These are phyloP conservation scores for Chaetomium cochliodes DNA, from an alignment of 495 filamentous ascomycete genomes.

Conservation along the genomic window DNA sequence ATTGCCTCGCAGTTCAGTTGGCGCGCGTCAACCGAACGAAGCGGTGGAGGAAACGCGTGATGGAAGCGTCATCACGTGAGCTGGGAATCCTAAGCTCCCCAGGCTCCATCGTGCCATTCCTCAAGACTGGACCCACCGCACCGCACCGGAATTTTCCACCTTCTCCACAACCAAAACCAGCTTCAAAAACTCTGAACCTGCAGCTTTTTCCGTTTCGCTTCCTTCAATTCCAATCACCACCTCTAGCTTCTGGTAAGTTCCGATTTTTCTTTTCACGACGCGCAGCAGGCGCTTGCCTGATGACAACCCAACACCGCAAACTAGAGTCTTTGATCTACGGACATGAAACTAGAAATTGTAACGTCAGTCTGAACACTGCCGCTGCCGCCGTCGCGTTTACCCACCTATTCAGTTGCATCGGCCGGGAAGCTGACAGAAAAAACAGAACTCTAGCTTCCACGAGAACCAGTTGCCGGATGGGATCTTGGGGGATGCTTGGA, in stretches of 20 bases:
- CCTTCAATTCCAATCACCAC: slow-evolving; percentile 23
- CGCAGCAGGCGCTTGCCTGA: slow-evolving; percentile 41
- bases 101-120: too few relatives aligned
- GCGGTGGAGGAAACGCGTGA: slow-evolving; percentile 27
- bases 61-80: slow-evolving; percentile 31
- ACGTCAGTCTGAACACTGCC: slow-evolving; percentile 93
- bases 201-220: slow-evolving; percentile 28
- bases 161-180: slow-evolving; percentile 30
- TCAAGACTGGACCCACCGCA: slow-evolving; percentile 13
- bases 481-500: not conserved
- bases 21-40: not conserved
- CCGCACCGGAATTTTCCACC: slow-evolving; percentile 26
- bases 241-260: slow-evolving; percentile 33
- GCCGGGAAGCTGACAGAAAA: slow-evolving; percentile 17
- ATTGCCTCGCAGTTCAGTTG: not conserved
- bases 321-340: slow-evolving; percentile 99
- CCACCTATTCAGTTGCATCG: not conserved
- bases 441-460: slow-evolving; percentile 20
- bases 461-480: slow-evolving; percentile 15
- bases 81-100: not conserved
- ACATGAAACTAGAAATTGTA: slow-evolving; percentile 89
- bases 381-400: slow-evolving; percentile 23
- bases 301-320: slow-evolving; percentile 85
- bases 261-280: slow-evolving; percentile 16
- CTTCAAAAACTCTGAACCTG: slow-evolving; percentile 35